Percentiles rank a stretch among this genome's conserved stretches.
These are phyloP conservation scores for Sextonia rubra DNA, from an alignment of 164 flowering plant species.

Conservation along the genomic window DNA sequence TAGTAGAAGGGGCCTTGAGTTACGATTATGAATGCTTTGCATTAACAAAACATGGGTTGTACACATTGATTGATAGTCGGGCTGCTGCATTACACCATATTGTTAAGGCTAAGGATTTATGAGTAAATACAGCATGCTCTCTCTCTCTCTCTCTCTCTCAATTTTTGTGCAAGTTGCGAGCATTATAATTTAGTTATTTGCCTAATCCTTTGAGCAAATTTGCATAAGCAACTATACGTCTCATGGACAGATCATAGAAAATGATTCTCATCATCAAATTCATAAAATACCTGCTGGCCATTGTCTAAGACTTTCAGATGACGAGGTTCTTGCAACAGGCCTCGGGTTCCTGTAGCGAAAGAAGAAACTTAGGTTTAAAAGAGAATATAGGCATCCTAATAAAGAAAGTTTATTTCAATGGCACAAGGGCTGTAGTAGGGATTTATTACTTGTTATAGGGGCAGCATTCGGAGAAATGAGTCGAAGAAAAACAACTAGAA, in stretches of 20 bases:
- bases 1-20: no score
- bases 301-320: not conserved
- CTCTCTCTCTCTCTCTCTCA: not conserved
- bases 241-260: not conserved
- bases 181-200: not conserved
- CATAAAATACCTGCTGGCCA: not conserved
- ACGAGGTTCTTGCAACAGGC: not conserved
- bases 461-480: constrained; percentile 4
- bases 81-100: no score
- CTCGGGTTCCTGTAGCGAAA: not conserved
- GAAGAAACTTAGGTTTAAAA: not conserved
- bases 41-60: no score
- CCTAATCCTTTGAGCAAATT: not conserved
- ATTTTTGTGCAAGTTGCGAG: not conserved
- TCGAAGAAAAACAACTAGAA: constrained; percentile 15
- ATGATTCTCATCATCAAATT: not conserved
- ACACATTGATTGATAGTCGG: no score
- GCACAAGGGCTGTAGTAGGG: not conserved
- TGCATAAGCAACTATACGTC: not conserved
- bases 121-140: no score
- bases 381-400: not conserved
- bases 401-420: not conserved
- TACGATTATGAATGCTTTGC: no score
- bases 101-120: no score
- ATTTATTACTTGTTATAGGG: not conserved